phyloP scores from a whole-genome alignment of 495 filamentous ascomycete species.

The Tetracladium marchalianum region DNA sequence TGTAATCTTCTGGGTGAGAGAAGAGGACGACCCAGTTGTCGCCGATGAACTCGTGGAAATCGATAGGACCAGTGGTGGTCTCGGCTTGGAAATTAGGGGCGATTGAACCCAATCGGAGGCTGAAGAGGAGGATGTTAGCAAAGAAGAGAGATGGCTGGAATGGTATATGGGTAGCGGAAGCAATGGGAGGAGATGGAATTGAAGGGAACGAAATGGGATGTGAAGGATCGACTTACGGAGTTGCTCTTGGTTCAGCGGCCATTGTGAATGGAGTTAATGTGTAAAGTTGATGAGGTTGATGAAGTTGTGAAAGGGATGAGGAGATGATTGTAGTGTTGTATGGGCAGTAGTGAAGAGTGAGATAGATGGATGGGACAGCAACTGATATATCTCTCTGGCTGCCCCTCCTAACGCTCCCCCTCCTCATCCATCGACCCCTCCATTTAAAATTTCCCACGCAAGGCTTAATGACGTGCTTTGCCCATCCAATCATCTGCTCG shows the following conservation, averaged over 20 bases:
- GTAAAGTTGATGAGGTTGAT: no score
- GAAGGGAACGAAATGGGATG: constrained; percentile 2
- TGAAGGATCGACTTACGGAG: constrained; percentile 17
- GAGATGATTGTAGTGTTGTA: no score
- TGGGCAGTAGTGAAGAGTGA: no score
- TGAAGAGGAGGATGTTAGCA: constrained; percentile 21
- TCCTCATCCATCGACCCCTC: no score
- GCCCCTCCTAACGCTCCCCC: no score
- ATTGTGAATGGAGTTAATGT: neutral
- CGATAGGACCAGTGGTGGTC: constrained; percentile 82
- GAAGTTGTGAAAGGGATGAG: neutral
- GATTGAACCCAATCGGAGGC: constrained; percentile 79
- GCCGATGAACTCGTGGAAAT: constrained; percentile 96
- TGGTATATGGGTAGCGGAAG: neutral
- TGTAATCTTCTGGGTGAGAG: constrained; percentile 93
- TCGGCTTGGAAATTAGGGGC: constrained; percentile 93
- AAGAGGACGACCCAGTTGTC: constrained; percentile 93
- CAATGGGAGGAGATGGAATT: neutral
- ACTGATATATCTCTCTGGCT: no score
- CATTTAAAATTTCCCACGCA: no score
- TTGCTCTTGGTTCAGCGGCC: constrained; percentile 8
- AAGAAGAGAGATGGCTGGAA: neutral
- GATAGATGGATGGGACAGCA: no score
- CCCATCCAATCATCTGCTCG: no score
- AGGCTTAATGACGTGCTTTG: no score